Evolutionary conservation across 441 rosid species (phyloP), one percentile per base, ranked within the genome.

Genomic region (Theobroma grandiflorum): DNA sequence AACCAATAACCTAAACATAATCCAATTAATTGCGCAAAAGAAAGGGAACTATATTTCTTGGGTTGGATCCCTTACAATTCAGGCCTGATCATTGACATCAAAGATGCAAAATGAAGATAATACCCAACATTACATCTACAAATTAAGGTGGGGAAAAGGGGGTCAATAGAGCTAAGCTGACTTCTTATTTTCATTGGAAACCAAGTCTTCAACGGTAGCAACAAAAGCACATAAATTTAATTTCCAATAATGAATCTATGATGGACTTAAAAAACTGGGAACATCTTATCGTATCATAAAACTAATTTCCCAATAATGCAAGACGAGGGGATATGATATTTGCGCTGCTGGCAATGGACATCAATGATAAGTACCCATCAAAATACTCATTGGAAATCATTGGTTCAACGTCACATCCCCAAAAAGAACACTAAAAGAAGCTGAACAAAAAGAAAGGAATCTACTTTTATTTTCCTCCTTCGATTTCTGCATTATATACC

Each of bases 391-490:
- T 67, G 72, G 42, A 43, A 67, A 67, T 76, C 59, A 79, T 74
- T 74, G 85, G 84, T 83, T 83, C 83, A 70, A 83, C 58, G 87
- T 89, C 93, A 87, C 84, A 84, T 89, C 84, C 47, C 37, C 35
- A 22, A 58, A 65, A 78, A 26, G 31, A 26, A 74, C 67, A 45
- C 43, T 73, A 71, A 37, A 42, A 8, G 47, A 80, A 81, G 63
- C 50, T 2, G 62, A 86, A 81, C 55, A 71, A 76, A 57, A 80
- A 2, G 2, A 12, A 22, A 45, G 6, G 57, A 20, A 69, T 69
- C 79, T 83, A 87, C 84, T 85, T 37, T 65, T 40, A 73, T 75
- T 50, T 22, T 20, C 1, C 31, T 1, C 6, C 31, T 55, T 53
- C 61, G 2, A 20, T 67, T 67, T 43, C 52, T 2, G 20, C 22